These are phyloP conservation scores for Yarrowia alimentaria DNA, from an alignment of 805 yeast species.

Conservation along the genomic window DNA sequence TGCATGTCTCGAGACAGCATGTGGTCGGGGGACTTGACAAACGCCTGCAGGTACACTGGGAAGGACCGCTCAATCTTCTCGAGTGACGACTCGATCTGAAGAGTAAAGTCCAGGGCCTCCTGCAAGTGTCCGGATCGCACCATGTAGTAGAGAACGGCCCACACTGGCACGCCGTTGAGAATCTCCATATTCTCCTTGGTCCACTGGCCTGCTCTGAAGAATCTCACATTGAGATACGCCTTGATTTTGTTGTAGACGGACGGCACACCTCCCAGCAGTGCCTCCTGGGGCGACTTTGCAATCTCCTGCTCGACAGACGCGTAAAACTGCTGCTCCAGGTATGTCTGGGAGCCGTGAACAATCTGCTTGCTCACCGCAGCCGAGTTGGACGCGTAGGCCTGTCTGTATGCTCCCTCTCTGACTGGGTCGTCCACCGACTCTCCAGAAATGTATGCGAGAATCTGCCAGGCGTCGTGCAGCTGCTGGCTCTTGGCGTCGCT, in stretches of 20 bases:
- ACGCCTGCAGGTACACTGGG: constrained; percentile 73
- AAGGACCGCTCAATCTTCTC: constrained; percentile 83
- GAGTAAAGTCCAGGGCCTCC: constrained; percentile 73
- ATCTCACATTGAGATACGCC: constrained; percentile 55
- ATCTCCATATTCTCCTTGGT: constrained; percentile 54
- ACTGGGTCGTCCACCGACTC: constrained; percentile 30
- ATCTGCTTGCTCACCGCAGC: constrained; percentile 47
- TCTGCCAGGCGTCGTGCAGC: constrained; percentile 70
- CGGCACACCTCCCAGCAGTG: constrained; percentile 63
- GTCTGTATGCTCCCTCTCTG: constrained; percentile 38
- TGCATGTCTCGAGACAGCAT: constrained; percentile 64
- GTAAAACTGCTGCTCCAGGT: constrained; percentile 74
- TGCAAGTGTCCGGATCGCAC: constrained; percentile 76
- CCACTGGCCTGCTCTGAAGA: constrained; percentile 48
- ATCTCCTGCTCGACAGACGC: constrained; percentile 65
- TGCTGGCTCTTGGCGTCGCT: constrained; percentile 69
- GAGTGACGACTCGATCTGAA: constrained; percentile 65
- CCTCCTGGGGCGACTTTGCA: constrained; percentile 50
- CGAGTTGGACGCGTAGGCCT: too few species aligned
- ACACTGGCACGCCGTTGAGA: constrained; percentile 84
- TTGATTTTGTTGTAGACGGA: constrained; percentile 69
- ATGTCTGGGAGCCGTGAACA: constrained; percentile 54
- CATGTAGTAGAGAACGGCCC: constrained; percentile 87
- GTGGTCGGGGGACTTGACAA: constrained; percentile 53
- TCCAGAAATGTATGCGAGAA: constrained; percentile 51